Evolutionary conservation across 1,284 basidiomycete genomes (phyloP).

Genomic region (Tylopilus sp.): DNA sequence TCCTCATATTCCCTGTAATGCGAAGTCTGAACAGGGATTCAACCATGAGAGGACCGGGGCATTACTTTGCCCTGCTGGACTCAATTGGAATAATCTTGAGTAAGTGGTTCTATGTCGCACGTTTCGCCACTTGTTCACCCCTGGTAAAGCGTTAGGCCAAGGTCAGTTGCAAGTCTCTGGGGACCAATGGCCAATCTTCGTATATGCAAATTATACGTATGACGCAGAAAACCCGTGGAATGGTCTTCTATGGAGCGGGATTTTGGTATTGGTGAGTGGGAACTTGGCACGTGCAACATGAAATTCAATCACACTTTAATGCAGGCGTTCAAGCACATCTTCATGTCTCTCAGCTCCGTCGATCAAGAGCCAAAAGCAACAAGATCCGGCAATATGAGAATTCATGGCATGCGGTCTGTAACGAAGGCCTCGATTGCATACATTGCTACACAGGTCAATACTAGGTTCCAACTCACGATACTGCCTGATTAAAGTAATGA

Average conservation of each 20-base stretch:
- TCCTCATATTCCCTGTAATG: background rate
- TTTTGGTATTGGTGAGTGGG: background rate
- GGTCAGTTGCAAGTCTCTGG: conserved; percentile 2
- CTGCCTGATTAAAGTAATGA: background rate
- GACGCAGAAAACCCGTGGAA: background rate
- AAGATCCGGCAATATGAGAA: background rate
- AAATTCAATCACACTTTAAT: background rate
- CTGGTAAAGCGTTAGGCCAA: too few species aligned
- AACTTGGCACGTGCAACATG: background rate
- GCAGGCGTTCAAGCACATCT: background rate
- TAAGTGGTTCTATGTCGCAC: too few species aligned
- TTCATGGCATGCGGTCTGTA: conserved; percentile 10
- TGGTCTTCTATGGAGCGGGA: background rate
- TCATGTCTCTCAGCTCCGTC: background rate
- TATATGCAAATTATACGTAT: conserved; percentile 2
- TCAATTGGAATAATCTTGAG: background rate
- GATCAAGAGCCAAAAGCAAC: conserved; percentile 5
- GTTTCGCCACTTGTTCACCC: too few species aligned
- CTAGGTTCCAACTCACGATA: too few species aligned
- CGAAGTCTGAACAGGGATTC: background rate
- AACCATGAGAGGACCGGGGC: background rate
- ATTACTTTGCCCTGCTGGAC: background rate
- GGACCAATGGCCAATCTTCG: background rate
- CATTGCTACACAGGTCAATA: conserved; percentile 5
- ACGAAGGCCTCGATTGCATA: conserved; percentile 10